Base-by-base conservation (phyloP, 1,284 basidiomycete species). In the Blastosporella zonata region DNA sequence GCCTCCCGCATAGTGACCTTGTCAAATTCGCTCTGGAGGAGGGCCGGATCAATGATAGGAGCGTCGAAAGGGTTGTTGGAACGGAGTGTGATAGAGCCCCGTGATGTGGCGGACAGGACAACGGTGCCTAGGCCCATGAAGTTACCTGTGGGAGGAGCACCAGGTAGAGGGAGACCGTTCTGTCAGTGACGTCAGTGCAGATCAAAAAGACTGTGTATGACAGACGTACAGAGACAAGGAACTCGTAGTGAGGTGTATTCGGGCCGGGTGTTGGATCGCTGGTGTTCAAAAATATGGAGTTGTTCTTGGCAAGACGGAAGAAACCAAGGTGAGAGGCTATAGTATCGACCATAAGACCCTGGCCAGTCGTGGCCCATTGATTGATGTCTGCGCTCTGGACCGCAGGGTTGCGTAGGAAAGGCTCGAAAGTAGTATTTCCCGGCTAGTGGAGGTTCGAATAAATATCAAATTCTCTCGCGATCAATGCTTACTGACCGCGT, bases 21-120 rank as follows among this genome's bases (percentile, higher is more conserved):
- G 52, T 74, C 72, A 47, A 69, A 67, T 1, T 60, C 50, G 18
- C 63, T 54, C 3, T 50, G 55, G 35, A 74, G 54, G 34, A 69
- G 59, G 8, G 46, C 61, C 0, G 68, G 67, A 55, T 73, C 60
- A 46, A 75, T 70, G 28, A 68, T 27, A 0, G 72, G 73, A 6
- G 55, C 22, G 18, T 56, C 61, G 53, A 72, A 70, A 0, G 69
- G 68, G 49, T 68, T 58, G 12, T 59, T 58, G 6, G 65, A 64
- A 15, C 56, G 57, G 6, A 74, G 53, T 2, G 53, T 65, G 23
- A 73, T 53, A 17, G 66, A 64, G 6, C 72, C 70, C 20, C 47
- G 49, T 25, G 47, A 55, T 15, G 39, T 43, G 22, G 49, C 34
- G 10, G 43, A 43, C 10, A 53, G 13, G 27, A 55, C 42, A 17